Evolutionary conservation across 2,329 filamentous ascomycete species (phyloP).

Genomic region (Penicillium freii): DNA sequence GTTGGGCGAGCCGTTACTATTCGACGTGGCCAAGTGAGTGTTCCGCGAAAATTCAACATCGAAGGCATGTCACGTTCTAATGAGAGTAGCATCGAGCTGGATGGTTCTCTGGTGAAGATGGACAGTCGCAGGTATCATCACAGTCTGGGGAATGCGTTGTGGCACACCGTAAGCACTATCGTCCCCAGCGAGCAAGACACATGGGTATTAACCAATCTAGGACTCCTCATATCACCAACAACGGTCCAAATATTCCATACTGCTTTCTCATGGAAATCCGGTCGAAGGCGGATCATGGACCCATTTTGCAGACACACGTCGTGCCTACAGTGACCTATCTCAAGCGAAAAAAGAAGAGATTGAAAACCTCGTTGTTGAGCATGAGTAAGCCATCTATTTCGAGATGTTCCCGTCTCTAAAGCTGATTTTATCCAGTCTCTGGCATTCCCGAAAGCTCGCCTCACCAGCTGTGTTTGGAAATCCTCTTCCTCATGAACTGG

Average conservation of each 20-base stretch:
- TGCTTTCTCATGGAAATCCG: neutral
- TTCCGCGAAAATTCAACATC: neutral
- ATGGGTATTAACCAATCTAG: neutral
- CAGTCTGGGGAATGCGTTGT: neutral
- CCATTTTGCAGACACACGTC: neutral
- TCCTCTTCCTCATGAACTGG: neutral
- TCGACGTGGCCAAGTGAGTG: neutral
- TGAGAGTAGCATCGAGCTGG: neutral
- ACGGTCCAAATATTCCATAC: neutral
- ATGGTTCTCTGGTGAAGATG: neutral
- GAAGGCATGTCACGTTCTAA: neutral
- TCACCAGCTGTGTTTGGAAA: neutral
- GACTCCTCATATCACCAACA: neutral
- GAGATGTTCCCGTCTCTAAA: neutral
- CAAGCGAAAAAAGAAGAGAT: neutral
- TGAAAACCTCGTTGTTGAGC: neutral
- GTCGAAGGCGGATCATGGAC: neutral
- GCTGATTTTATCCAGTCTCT: neutral
- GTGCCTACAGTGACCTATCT: neutral
- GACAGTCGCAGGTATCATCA: neutral
- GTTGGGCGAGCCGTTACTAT: neutral
- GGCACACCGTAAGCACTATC: neutral
- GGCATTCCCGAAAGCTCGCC: neutral
- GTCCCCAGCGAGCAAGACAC: neutral
- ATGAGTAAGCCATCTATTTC: neutral